phyloP scores from a whole-genome alignment of 257 asterid species.

The Hygrophila difformis region DNA sequence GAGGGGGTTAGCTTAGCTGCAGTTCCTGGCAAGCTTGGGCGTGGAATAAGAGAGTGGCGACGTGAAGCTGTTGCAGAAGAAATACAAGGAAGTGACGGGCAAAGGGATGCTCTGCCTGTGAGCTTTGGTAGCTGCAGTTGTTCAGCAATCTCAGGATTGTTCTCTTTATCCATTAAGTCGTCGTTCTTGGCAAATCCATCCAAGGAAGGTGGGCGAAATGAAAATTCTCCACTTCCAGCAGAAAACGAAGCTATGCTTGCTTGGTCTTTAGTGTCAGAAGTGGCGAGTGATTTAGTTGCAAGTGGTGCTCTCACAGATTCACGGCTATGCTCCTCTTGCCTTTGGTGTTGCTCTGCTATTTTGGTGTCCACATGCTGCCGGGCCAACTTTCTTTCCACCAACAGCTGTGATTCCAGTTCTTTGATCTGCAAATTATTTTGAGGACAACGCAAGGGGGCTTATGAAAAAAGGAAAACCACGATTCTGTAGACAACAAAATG shows the following conservation, averaged over 20 bases:
- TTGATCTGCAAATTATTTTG: slow-evolving; percentile 53
- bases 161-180: slow-evolving; percentile 57
- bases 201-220: slow-evolving; percentile 23
- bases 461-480: background rate
- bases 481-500: background rate
- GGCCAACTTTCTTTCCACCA: slow-evolving; percentile 86
- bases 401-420: slow-evolving; percentile 84
- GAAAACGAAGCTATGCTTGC: slow-evolving; percentile 20
- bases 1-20: slow-evolving; percentile 37
- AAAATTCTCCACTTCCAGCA: slow-evolving; percentile 40
- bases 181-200: slow-evolving; percentile 24
- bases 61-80: slow-evolving; percentile 35
- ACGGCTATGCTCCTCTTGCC: slow-evolving; percentile 40
- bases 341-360: slow-evolving; percentile 59
- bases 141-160: slow-evolving; percentile 47
- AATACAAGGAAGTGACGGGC: slow-evolving; percentile 29
- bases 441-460: background rate
- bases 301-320: slow-evolving; percentile 49
- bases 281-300: slow-evolving; percentile 30
- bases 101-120: slow-evolving; percentile 40
- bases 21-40: slow-evolving; percentile 34
- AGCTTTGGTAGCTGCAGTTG: slow-evolving; percentile 41
- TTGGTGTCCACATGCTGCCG: slow-evolving; percentile 74
- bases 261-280: slow-evolving; percentile 28
- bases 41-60: slow-evolving; percentile 68